A percentile compares a stretch with the other conserved stretches of the same genome.
These are phyloP conservation scores for Quillaja saponaria DNA, from an alignment of 306 rosid species.

Conservation along the genomic window DNA sequence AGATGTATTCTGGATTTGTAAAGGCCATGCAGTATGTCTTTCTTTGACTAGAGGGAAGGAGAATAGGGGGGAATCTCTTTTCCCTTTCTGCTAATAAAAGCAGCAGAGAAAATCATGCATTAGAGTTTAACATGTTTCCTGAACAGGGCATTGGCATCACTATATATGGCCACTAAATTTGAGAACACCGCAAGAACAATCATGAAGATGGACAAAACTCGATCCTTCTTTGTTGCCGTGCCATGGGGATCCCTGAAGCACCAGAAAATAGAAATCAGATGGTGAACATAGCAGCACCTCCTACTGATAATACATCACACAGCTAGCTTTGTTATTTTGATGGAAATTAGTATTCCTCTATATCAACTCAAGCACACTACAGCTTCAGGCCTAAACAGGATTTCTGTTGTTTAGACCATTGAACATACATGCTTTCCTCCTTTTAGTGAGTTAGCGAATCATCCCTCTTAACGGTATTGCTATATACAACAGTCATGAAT, in stretches of 20 bases:
- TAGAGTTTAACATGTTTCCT: constrained; percentile 22
- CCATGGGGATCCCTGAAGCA: constrained; percentile 34
- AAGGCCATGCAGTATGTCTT: background rate
- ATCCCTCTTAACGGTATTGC: background rate
- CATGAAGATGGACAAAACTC: constrained; percentile 31
- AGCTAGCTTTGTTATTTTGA: too few species aligned
- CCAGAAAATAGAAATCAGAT: constrained; percentile 1
- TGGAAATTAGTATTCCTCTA: too few species aligned
- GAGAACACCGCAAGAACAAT: constrained; percentile 42
- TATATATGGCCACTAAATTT: constrained; percentile 59
- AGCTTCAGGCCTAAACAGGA: too few species aligned
- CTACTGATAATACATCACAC: background rate
- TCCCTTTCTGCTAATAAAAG: background rate
- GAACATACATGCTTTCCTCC: background rate
- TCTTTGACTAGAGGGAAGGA: background rate
- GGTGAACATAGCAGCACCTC: background rate
- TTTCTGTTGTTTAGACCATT: too few species aligned
- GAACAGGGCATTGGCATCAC: constrained; percentile 42
- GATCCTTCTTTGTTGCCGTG: constrained; percentile 33
- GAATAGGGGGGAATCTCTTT: background rate
- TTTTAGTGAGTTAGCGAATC: background rate
- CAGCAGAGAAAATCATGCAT: constrained; percentile 21
- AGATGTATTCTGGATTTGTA: too few species aligned
- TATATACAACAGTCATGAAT: constrained; percentile 1
- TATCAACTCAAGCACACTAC: too few species aligned